Evolutionary conservation across 1,284 basidiomycete genomes (phyloP).

Genomic region (Ceratobasidium sp.): DNA sequence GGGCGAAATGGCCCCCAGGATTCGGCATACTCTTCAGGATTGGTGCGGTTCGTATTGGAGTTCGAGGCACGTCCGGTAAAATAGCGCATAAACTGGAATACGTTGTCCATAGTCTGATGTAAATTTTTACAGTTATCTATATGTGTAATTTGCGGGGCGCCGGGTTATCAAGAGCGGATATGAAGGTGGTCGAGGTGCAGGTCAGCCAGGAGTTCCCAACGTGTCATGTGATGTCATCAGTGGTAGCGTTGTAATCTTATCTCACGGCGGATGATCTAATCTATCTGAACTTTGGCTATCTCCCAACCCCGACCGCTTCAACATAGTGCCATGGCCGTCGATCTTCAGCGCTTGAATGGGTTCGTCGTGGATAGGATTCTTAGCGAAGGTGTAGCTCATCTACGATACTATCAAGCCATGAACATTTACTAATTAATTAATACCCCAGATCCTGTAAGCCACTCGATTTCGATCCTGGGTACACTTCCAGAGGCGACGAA

Average conservation of each 20-base stretch:
- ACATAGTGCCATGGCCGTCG: neutral
- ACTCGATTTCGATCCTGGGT: constrained; percentile 64
- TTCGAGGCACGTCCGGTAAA: constrained; percentile 43
- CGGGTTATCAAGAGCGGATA: neutral
- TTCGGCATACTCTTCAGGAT: constrained; percentile 44
- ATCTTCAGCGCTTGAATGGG: constrained; percentile 52
- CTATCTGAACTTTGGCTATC: neutral
- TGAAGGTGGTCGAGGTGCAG: neutral
- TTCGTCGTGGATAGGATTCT: constrained; percentile 70
- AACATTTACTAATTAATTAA: constrained; percentile 50
- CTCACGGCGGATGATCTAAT: neutral
- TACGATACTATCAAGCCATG: constrained; percentile 47
- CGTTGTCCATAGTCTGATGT: neutral
- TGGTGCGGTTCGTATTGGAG: constrained; percentile 14
- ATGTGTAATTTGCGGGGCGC: neutral
- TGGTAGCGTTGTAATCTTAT: neutral
- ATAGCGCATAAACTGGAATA: constrained; percentile 27
- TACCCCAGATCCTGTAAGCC: constrained; percentile 68
- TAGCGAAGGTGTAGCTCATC: constrained; percentile 64
- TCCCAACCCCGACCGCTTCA: neutral
- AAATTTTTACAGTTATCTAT: neutral
- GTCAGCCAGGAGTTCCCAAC: neutral
- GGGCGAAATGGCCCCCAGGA: constrained; percentile 50
- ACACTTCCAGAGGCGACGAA: constrained; percentile 54
- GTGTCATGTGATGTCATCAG: constrained; percentile 9